phyloP scores from a whole-genome alignment of 2,329 filamentous ascomycete genomes.

The Arthrobotrys megalospora region DNA sequence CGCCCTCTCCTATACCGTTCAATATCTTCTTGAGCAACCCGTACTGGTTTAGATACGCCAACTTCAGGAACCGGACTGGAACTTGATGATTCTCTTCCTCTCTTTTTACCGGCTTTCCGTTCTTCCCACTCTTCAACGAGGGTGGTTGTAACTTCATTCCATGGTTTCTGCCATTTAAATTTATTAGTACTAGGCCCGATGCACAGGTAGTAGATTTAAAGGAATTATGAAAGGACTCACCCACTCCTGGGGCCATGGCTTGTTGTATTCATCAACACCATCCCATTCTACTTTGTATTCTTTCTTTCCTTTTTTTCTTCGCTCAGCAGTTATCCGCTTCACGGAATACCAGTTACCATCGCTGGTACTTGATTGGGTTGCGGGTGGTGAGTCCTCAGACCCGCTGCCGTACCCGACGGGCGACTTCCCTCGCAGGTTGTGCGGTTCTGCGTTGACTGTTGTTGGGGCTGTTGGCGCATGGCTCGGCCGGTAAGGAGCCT shows the following conservation, averaged over 20 bases:
- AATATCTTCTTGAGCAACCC: constrained; percentile 8
- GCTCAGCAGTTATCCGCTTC: constrained; percentile 27
- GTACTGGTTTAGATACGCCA: constrained; percentile 2
- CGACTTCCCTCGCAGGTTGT: constrained; percentile 18
- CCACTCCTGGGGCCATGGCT: constrained; percentile 57
- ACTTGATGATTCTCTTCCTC: constrained; percentile 33
- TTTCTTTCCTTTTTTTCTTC: constrained; percentile 27
- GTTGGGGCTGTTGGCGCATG: neutral
- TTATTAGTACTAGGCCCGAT: neutral
- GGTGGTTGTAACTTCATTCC: constrained; percentile 26
- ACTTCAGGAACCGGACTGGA: constrained; percentile 1
- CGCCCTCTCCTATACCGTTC: constrained; percentile 16
- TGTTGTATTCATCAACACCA: constrained; percentile 31
- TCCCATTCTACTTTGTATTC: constrained; percentile 48
- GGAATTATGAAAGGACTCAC: constrained; percentile 23
- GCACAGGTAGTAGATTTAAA: neutral
- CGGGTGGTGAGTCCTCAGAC: constrained; percentile 7
- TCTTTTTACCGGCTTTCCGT: constrained; percentile 29
- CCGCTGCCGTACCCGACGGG: constrained; percentile 11
- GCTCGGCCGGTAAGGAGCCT: constrained; percentile 37
- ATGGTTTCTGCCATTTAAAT: constrained; percentile 38
- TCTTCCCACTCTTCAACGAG: constrained; percentile 35
- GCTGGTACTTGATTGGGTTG: constrained; percentile 23
- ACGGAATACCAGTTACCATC: constrained; percentile 43
- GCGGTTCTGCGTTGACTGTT: constrained; percentile 23